A percentile compares a stretch with the other conserved stretches of the same genome.
Evolutionary conservation across 2,329 filamentous ascomycete genomes (phyloP).

Genomic region (Chrysosporium keratinophilum): DNA sequence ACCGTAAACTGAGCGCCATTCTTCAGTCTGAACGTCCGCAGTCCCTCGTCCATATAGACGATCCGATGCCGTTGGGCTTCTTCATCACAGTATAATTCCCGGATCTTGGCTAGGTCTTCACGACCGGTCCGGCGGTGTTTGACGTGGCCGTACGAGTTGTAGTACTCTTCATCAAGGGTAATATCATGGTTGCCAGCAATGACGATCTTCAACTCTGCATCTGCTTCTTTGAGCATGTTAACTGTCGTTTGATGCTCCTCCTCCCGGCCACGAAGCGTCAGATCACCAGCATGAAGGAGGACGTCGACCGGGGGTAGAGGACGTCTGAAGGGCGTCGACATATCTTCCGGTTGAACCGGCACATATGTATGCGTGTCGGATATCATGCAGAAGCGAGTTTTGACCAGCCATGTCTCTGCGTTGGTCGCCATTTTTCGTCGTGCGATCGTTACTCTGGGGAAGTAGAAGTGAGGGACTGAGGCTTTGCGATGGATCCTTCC

Average conservation of each 20-base stretch:
- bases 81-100: slow-evolving; percentile 40
- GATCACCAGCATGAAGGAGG: slow-evolving; percentile 45
- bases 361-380: slow-evolving; percentile 31
- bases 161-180: slow-evolving; percentile 39
- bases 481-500: too few relatives aligned
- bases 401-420: slow-evolving; percentile 17
- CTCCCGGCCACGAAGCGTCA: slow-evolving; percentile 37
- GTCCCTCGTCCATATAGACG: slow-evolving; percentile 43
- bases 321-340: slow-evolving; percentile 25
- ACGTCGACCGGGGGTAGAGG: slow-evolving; percentile 44
- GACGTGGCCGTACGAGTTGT: slow-evolving; percentile 23
- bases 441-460: too few relatives aligned
- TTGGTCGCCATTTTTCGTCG: neutral
- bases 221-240: slow-evolving; percentile 33
- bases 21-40: slow-evolving; percentile 36
- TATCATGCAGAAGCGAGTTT: slow-evolving; percentile 35
- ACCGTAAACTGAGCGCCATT: slow-evolving; percentile 44
- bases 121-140: slow-evolving; percentile 17
- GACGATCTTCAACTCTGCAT: slow-evolving; percentile 44
- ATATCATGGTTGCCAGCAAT: slow-evolving; percentile 50
- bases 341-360: slow-evolving; percentile 19
- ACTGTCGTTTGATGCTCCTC: slow-evolving; percentile 37
- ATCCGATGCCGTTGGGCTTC: slow-evolving; percentile 40
- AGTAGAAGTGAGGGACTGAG: too few relatives aligned
- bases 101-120: slow-evolving; percentile 26